A percentile compares a stretch with the other conserved stretches of the same genome.
These are phyloP conservation scores for Zymoseptoria passerinii DNA, from an alignment of 2,329 filamentous ascomycete species.

Conservation along the genomic window DNA sequence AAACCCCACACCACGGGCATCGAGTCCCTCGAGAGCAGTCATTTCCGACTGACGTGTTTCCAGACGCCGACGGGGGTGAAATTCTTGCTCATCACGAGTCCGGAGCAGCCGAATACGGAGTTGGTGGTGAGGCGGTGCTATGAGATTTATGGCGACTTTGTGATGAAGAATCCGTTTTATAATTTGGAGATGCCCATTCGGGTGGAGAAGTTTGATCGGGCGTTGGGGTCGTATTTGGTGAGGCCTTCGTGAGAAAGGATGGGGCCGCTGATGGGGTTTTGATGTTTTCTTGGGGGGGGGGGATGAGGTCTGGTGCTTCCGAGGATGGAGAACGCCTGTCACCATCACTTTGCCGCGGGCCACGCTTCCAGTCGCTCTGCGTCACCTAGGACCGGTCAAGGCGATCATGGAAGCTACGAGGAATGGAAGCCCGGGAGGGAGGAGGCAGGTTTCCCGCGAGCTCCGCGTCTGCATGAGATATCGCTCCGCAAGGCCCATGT, in stretches of 20 bases:
- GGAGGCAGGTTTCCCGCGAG: no score
- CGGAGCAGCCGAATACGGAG: conserved; percentile 79
- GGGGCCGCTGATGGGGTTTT: not conserved
- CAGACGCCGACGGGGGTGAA: conserved; percentile 90
- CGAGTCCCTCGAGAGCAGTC: conserved; percentile 86
- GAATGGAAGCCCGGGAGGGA: no score
- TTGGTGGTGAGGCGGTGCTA: conserved; percentile 77
- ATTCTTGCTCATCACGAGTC: conserved; percentile 91
- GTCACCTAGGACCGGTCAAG: not conserved
- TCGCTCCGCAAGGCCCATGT: no score
- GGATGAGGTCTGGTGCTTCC: not conserved
- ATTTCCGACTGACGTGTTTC: conserved; percentile 94
- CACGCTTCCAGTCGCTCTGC: no score
- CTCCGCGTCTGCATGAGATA: no score
- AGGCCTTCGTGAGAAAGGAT: conserved; percentile 19
- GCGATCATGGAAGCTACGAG: no score
- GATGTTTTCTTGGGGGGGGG: not conserved
- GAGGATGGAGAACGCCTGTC: not conserved
- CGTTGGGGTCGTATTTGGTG: conserved; percentile 28
- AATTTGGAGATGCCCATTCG: conserved; percentile 94
- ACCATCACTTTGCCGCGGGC: no score
- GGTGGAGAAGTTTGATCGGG: conserved; percentile 90
- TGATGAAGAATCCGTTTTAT: conserved; percentile 99
- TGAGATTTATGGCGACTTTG: conserved; percentile 90
- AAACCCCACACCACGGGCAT: conserved; percentile 59